Base-by-base conservation (phyloP, 495 filamentous ascomycete genomes). In the Podospora pseudopauciseta region DNA sequence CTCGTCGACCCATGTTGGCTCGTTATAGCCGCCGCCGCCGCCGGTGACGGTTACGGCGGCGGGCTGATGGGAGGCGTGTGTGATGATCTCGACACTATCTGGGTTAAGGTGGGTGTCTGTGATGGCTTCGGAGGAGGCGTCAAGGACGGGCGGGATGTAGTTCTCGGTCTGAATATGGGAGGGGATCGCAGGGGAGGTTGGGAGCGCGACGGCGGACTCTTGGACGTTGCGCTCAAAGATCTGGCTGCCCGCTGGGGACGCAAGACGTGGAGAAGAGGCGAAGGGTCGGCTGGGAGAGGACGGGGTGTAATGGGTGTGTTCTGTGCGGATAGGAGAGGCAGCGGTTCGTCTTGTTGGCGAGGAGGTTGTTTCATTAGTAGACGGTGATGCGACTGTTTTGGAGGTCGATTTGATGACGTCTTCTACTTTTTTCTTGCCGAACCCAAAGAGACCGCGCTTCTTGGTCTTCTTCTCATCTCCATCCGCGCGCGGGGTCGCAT, bases 161-260 rank as follows among this genome's bases (percentile, higher is more conserved):
- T 97, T 93, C 77, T 97, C 93, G 30, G 91, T 96, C 68, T 89
- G 86, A 72, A 97, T 96, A 74, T 97, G 93, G 2, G 89, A 86
- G 9, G 93, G 93, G 67, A 95, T 94, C 11, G 91, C 88, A 3
- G 91, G 86, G 13, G 89, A 90, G 58, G 83, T 86, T 63, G 92
- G 88, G 6, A 83, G 74, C n/a, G 86, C 78, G 7, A 86, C 56
- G 73, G 71, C 70, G 72, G 85, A 87, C 73, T 97, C 93, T 76
- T 97, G 94, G 16, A 97, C 94, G 78, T 91, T 89, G 71, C 93
- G 91, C 82, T 97, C 93, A 78, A 97, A 97, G 73, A 97, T 97
- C 72, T 94, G 92, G 27, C 92, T 93, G 44, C 82, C 88, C 5
- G 88, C 87, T 13, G 89, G 88, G 16, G 89, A 91, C 60, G 85